Conservation (phyloP, 1,284 basidiomycete species). For the Marasmius oreades region DNA sequence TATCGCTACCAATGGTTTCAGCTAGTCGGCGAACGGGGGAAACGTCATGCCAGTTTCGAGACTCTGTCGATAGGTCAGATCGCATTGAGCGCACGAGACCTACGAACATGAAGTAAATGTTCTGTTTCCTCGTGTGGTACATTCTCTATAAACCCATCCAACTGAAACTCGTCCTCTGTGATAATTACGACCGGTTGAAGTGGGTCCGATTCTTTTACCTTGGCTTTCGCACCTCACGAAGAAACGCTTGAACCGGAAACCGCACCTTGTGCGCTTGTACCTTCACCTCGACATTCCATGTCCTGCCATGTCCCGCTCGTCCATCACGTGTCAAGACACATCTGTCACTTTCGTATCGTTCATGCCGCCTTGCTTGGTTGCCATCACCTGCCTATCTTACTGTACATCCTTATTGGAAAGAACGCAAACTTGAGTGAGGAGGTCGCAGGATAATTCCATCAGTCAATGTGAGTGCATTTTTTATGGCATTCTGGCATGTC, state of each 20-base stretch:
- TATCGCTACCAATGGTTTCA: conserved; percentile 67
- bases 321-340: conserved; percentile 74
- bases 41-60: conserved; percentile 76
- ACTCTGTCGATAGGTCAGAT: conserved; percentile 33
- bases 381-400: conserved; percentile 53
- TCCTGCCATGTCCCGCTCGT: conserved; percentile 86
- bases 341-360: conserved; percentile 61
- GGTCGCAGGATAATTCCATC: conserved; percentile 78
- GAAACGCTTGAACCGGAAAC: conserved; percentile 51
- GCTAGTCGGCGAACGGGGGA: conserved; percentile 98
- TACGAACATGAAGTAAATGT: conserved; percentile 84
- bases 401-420: conserved; percentile 81
- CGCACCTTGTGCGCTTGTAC: conserved; percentile 71
- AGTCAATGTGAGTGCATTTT: conserved; percentile 63
- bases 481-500: background rate
- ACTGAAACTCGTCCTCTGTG: conserved; percentile 89
- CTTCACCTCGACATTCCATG: conserved; percentile 87
- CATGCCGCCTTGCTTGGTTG: conserved; percentile 55
- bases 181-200: conserved; percentile 64
- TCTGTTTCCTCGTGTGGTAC: conserved; percentile 89
- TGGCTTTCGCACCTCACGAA: conserved; percentile 66
- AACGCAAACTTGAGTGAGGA: conserved; percentile 66
- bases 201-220: conserved; percentile 73
- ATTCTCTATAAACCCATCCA: conserved; percentile 95
- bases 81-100: background rate